phyloP scores from a whole-genome alignment of 148 eudicot genomes.

The Vaccinium macrocarpon region DNA sequence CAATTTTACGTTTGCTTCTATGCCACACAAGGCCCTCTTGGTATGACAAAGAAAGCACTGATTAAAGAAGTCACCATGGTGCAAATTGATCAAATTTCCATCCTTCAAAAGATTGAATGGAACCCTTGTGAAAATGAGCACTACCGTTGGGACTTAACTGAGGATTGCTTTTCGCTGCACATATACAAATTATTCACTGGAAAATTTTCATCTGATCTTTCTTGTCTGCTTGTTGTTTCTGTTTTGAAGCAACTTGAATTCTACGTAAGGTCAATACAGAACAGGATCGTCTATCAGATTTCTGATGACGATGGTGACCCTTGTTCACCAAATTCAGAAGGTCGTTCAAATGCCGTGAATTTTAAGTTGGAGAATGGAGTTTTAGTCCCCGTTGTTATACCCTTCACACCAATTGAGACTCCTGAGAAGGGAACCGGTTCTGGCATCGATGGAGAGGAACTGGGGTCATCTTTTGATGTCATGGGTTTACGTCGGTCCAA shows the following conservation, averaged over 20 bases:
- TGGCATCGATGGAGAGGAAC: slow-evolving; percentile 26
- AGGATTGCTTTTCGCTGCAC: slow-evolving; percentile 66
- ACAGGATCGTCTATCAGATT: slow-evolving; percentile 69
- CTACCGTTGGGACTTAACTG: slow-evolving; percentile 73
- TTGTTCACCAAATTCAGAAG: slow-evolving; percentile 24
- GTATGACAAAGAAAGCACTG: slow-evolving; percentile 41
- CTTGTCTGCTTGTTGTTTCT: slow-evolving; percentile 82
- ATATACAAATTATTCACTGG: slow-evolving; percentile 55
- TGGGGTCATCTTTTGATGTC: slow-evolving; percentile 30
- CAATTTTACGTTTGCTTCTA: slow-evolving; percentile 59
- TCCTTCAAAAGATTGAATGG: slow-evolving; percentile 61
- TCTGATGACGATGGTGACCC: slow-evolving; percentile 38
- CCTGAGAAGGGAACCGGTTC: slow-evolving; percentile 19
- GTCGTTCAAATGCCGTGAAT: slow-evolving; percentile 46
- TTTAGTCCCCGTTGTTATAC: slow-evolving; percentile 44
- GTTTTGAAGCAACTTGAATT: slow-evolving; percentile 57
- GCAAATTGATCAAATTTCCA: slow-evolving; percentile 53
- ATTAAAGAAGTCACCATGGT: slow-evolving; percentile 49
- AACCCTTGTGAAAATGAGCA: slow-evolving; percentile 53
- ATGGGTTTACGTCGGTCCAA: slow-evolving; percentile 72
- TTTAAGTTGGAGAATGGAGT: slow-evolving; percentile 58
- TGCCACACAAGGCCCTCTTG: slow-evolving; percentile 47
- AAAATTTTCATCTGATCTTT: slow-evolving; percentile 62
- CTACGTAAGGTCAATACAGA: slow-evolving; percentile 53
- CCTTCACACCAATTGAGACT: slow-evolving; percentile 32